These are phyloP conservation scores for Volvariella volvacea DNA, from an alignment of 1,284 basidiomycete genomes.

Conservation along the genomic window DNA sequence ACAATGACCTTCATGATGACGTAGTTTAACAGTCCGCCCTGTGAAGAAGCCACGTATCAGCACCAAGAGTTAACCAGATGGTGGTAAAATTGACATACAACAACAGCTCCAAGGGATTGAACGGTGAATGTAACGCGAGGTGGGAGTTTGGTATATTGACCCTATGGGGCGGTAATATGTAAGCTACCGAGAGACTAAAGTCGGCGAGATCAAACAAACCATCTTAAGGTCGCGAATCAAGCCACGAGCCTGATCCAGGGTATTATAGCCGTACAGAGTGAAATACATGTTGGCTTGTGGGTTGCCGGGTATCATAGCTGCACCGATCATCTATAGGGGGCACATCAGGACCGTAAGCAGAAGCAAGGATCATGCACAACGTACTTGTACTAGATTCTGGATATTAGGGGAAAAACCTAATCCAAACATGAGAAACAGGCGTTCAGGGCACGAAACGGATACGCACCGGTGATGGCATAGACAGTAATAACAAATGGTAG, in stretches of 20 bases:
- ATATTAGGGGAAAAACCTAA: conserved; percentile 26
- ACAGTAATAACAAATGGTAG: conserved; percentile 50
- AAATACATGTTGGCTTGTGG: conserved; percentile 46
- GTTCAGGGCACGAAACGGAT: conserved; percentile 17
- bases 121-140: conserved; percentile 55
- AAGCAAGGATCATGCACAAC: conserved; percentile 3
- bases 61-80: no score
- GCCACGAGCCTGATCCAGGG: conserved; percentile 34
- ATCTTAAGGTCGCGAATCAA: conserved; percentile 45
- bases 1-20: conserved; percentile 47
- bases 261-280: conserved; percentile 43
- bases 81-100: conserved; percentile 25
- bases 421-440: conserved; percentile 16
- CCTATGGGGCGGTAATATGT: conserved; percentile 17
- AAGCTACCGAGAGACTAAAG: background rate
- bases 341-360: background rate
- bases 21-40: conserved; percentile 33
- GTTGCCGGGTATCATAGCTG: conserved; percentile 30
- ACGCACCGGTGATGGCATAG: conserved; percentile 42
- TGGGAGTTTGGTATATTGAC: conserved; percentile 60
- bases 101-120: conserved; percentile 47
- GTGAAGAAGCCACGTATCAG: no score
- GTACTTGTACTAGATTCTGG: conserved; percentile 28
- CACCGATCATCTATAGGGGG: conserved; percentile 29
- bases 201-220: conserved; percentile 16